phyloP scores from a whole-genome alignment of 768 basidiomycete genomes.

The Russula olivacea region DNA sequence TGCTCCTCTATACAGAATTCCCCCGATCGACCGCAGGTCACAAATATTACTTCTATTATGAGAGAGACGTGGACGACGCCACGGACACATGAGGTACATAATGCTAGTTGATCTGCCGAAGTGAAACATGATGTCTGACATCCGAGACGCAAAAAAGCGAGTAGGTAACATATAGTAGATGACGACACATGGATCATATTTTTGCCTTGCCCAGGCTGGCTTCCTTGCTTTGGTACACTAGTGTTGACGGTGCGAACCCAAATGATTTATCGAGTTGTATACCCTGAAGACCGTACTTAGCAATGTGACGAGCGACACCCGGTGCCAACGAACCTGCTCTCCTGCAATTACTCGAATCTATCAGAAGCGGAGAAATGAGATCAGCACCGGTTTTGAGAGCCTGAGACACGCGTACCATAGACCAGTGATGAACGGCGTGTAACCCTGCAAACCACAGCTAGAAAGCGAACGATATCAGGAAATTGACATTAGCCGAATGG shows the following conservation, averaged over 20 bases:
- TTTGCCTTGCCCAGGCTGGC: slow-evolving; percentile 61
- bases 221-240: slow-evolving; percentile 66
- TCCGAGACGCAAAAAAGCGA: background rate
- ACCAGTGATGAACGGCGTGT: slow-evolving; percentile 89
- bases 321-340: slow-evolving; percentile 53
- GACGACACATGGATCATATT: slow-evolving; percentile 35
- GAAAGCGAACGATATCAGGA: background rate
- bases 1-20: background rate
- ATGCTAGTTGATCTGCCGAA: background rate
- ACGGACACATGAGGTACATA: background rate
- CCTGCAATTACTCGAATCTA: slow-evolving; percentile 81
- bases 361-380: slow-evolving; percentile 1
- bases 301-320: background rate
- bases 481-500: background rate
- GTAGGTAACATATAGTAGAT: background rate
- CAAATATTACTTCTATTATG: background rate
- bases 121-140: background rate
- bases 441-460: slow-evolving; percentile 83
- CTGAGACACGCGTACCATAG: slow-evolving; percentile 52
- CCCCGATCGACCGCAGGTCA: background rate
- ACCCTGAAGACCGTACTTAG: slow-evolving; percentile 37
- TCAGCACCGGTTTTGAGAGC: slow-evolving; percentile 12
- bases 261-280: slow-evolving; percentile 69
- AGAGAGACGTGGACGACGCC: background rate
- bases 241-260: slow-evolving; percentile 81